Evolutionary conservation across 1,139 yeast genomes (phyloP).

Genomic region (Pneumocystis canis): DNA sequence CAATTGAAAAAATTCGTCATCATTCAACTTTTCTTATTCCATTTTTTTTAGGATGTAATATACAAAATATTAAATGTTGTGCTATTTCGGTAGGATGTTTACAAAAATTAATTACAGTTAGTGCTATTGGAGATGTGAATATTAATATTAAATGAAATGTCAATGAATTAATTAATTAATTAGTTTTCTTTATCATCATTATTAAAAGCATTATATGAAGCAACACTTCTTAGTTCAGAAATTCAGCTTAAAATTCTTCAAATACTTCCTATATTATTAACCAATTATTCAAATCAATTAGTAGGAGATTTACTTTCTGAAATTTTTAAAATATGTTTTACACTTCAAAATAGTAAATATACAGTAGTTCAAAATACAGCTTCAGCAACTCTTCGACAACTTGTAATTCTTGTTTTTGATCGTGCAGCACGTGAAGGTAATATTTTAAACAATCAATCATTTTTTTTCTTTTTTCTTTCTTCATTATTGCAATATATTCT

Average conservation of each 20-base stretch:
- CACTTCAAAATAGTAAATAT: constrained; percentile 54
- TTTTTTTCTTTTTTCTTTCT: no score
- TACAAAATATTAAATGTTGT: constrained; percentile 60
- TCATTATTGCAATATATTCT: no score
- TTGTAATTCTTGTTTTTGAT: constrained; percentile 63
- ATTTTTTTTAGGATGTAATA: constrained; percentile 54
- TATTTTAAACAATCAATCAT: background rate
- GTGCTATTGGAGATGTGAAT: constrained; percentile 26
- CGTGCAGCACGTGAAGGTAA: constrained; percentile 26
- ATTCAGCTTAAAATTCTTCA: constrained; percentile 81
- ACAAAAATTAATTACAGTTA: constrained; percentile 39
- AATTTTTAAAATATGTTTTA: constrained; percentile 55
- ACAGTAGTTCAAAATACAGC: constrained; percentile 84
- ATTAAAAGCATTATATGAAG: constrained; percentile 53
- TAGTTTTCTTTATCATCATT: constrained; percentile 21
- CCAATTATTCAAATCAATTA: constrained; percentile 42
- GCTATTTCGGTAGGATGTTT: constrained; percentile 58
- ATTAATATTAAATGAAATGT: background rate
- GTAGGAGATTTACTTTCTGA: constrained; percentile 44
- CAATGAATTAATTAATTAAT: background rate
- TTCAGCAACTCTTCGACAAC: constrained; percentile 78
- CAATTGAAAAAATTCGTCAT: constrained; percentile 23
- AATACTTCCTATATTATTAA: constrained; percentile 60
- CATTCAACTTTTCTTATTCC: constrained; percentile 50
- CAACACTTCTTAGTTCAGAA: constrained; percentile 63